These are phyloP conservation scores for Silene conica DNA, from an alignment of 148 eudicot species.

Conservation along the genomic window DNA sequence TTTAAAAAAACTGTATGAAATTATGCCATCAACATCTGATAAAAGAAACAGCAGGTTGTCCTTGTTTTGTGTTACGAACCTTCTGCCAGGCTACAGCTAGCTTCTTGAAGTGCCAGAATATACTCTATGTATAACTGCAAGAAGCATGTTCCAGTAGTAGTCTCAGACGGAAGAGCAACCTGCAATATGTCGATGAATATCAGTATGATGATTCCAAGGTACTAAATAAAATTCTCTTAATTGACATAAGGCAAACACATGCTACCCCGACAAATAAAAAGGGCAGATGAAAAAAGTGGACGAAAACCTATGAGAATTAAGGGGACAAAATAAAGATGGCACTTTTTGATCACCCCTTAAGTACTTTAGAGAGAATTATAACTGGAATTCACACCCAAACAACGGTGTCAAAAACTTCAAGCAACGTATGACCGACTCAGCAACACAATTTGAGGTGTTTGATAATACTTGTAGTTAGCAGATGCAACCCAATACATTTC, in stretches of 20 bases:
- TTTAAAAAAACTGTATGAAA: not conserved
- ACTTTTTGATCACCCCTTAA: not conserved
- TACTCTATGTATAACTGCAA: conserved; percentile 87
- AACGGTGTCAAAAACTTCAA: not conserved
- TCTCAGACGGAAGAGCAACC: conserved; percentile 93
- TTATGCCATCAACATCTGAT: not conserved
- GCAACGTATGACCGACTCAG: not conserved
- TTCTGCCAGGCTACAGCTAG: conserved; percentile 55
- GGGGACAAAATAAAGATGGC: not conserved
- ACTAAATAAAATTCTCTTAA: not conserved
- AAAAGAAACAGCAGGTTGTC: not conserved
- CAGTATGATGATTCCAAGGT: conserved; percentile 1
- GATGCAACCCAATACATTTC: not conserved
- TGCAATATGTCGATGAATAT: conserved; percentile 28
- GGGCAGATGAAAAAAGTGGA: not conserved
- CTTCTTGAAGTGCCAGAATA: conserved; percentile 80
- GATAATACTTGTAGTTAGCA: not conserved
- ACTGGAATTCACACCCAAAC: not conserved
- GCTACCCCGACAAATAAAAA: not conserved
- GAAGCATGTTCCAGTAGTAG: conserved; percentile 75
- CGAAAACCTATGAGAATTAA: not conserved
- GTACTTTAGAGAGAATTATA: not conserved
- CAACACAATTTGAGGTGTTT: too few species aligned
- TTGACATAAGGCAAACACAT: not conserved
- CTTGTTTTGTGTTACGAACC: conserved; percentile 44